Evolutionary conservation across 768 basidiomycete genomes (phyloP), one percentile per base, ranked within the genome.

Genomic region (Hydnum rufescens): DNA sequence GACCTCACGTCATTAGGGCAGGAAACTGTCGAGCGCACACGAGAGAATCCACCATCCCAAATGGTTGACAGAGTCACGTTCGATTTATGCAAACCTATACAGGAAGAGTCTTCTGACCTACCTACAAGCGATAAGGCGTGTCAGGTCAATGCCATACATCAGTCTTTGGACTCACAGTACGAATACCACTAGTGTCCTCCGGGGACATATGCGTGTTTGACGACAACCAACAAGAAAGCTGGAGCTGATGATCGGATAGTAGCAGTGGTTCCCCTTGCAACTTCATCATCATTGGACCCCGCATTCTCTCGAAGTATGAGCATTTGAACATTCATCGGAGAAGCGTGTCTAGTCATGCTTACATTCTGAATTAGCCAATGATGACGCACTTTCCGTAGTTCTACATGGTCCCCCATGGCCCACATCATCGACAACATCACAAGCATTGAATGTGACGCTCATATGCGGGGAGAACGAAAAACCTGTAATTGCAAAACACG

Each of bases 151-250:
- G 4, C 19, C 18, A 4, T 23, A 5, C 51, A 5, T 5, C 32
- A 4, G n/a, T 6, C 5, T 52, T 16, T 28, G 23, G 19, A 18
- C 4, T n/a, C 4, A 13, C 30, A 55, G 13, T 28, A 43, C 25
- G 19, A 23, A 19, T 16, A 26, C 32, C n/a, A 52, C 31, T 55
- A 89, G 85, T 89, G 85, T 66, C 63, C 72, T 19, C 51, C 62
- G 22, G 81, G 76, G 23, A 82, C 83, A 47, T 70, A 78, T 59
- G 82, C 77, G 48, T 92, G 88, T 65, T 67, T 87, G 29, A 80
- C 75, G 3, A 74, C 73, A 58, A 72, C 69, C 31, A 86, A 87
- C 59, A 58, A 67, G 58, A 85, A 82, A 50, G 25, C 31, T 64
- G 57, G 61, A 1, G 70, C 67, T 22, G 63, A 68, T 2, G 79